Percentiles rank a stretch among this genome's conserved stretches.
phyloP scores from a whole-genome alignment of 2,329 filamentous ascomycete species.

The Cladosporium sp. region DNA sequence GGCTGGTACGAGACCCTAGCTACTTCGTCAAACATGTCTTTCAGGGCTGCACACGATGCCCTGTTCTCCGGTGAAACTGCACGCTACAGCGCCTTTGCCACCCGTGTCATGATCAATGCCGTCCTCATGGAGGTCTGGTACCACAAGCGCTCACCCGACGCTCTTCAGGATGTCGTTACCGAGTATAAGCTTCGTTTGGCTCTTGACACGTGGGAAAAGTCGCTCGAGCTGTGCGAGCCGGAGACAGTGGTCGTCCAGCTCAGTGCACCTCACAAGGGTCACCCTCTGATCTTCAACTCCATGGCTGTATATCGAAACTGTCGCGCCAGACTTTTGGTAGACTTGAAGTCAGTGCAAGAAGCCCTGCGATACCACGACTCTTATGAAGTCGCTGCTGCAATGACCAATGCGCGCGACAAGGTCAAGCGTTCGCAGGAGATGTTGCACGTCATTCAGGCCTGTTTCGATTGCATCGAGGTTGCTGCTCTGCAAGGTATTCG shows the following conservation, averaged over 20 bases:
- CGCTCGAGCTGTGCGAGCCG: slow-evolving; percentile 85
- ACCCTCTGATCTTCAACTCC: slow-evolving; percentile 95
- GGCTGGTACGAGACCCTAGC: slow-evolving; percentile 78
- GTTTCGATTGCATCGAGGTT: slow-evolving; percentile 96
- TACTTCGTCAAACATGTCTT: slow-evolving; percentile 70
- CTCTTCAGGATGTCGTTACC: slow-evolving; percentile 92
- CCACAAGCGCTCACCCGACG: slow-evolving; percentile 96
- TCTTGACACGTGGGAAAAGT: slow-evolving; percentile 98
- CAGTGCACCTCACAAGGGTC: slow-evolving; percentile 90
- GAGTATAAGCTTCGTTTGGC: slow-evolving; percentile 96
- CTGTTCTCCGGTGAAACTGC: slow-evolving; percentile 89
- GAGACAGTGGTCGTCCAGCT: slow-evolving; percentile 84
- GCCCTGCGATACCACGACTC: slow-evolving; percentile 94
- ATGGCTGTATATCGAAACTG: slow-evolving; percentile 97
- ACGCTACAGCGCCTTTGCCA: slow-evolving; percentile 93
- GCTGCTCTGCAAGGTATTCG: slow-evolving; percentile 90
- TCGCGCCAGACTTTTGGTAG: slow-evolving; percentile 84
- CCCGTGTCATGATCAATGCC: slow-evolving; percentile 97
- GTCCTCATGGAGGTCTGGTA: slow-evolving; percentile 98
- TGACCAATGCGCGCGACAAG: slow-evolving; percentile 89
- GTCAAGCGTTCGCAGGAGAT: slow-evolving; percentile 95
- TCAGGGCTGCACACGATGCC: slow-evolving; percentile 90
- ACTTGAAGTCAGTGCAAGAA: slow-evolving; percentile 93
- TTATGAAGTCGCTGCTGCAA: slow-evolving; percentile 92
- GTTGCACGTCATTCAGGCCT: slow-evolving; percentile 97